A percentile compares a stretch with the other conserved stretches of the same genome.
Conservation (phyloP, 305 asterid genomes). For the Vinca major region DNA sequence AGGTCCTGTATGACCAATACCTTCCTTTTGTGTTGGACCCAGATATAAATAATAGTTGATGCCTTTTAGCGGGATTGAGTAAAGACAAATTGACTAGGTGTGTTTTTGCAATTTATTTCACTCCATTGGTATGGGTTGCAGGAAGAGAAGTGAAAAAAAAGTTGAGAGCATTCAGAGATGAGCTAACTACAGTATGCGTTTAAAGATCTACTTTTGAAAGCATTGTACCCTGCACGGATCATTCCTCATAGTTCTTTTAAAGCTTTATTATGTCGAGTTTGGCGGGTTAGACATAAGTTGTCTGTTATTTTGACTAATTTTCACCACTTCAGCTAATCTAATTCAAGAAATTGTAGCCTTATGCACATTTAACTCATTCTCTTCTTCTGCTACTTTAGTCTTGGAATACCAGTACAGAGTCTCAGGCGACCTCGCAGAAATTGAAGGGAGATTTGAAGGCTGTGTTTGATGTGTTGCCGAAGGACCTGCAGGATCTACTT, state of each 20-base stretch:
- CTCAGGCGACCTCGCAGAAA: conserved; percentile 50
- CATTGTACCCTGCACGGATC: not conserved
- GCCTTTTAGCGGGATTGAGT: not conserved
- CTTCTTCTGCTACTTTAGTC: conserved; percentile 34
- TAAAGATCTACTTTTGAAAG: not conserved
- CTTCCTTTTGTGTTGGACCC: not conserved
- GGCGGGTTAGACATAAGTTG: not conserved
- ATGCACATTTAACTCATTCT: conserved; percentile 15
- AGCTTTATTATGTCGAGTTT: not conserved
- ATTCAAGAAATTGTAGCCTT: conserved; percentile 2
- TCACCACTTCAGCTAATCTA: conserved; percentile 1
- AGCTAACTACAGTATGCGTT: not conserved
- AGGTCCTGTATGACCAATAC: not conserved
- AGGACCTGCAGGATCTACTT: conserved; percentile 76
- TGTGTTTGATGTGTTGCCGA: conserved; percentile 58
- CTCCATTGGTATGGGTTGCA: not conserved
- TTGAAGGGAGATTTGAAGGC: conserved; percentile 66
- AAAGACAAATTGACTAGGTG: not conserved
- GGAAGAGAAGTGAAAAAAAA: not conserved
- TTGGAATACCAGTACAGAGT: conserved; percentile 46
- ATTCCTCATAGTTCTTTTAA: not conserved
- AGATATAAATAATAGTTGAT: not conserved
- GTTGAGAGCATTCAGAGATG: not conserved
- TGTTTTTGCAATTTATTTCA: conserved; percentile 4
- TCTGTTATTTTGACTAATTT: not conserved